Conservation (phyloP, 2,329 filamentous ascomycete genomes). For the Grosmannia clavigera region DNA sequence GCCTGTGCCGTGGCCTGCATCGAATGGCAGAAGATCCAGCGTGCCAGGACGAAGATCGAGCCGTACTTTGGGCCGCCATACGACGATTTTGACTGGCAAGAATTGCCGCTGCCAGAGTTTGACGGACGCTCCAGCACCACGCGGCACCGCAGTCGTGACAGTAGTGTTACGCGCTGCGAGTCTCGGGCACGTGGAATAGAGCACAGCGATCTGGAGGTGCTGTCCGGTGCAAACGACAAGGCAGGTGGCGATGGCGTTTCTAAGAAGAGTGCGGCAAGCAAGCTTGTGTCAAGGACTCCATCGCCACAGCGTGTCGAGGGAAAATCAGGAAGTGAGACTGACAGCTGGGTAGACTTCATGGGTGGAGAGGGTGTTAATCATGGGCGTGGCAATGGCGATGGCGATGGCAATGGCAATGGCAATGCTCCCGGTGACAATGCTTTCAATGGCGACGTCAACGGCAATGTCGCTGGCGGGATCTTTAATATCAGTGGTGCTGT, state of each 20-base stretch:
- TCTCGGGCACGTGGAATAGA: constrained; percentile 2
- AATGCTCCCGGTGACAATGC: no score
- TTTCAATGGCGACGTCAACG: no score
- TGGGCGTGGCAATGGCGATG: neutral
- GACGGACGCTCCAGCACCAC: constrained; percentile 1
- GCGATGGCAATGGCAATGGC: neutral
- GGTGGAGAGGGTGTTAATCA: neutral
- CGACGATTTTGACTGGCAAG: constrained; percentile 24
- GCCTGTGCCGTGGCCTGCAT: constrained; percentile 19
- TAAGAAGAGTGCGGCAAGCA: neutral
- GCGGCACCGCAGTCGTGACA: neutral
- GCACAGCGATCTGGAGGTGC: neutral
- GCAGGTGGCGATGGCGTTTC: neutral
- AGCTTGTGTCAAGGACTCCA: neutral
- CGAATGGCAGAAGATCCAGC: constrained; percentile 22
- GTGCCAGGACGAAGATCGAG: constrained; percentile 22
- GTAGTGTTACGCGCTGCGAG: neutral
- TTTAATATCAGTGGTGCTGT: no score
- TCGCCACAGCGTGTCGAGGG: neutral
- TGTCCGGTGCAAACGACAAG: neutral
- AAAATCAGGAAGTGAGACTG: neutral
- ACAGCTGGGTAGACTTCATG: neutral
- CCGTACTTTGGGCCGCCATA: constrained; percentile 23
- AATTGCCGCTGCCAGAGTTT: constrained; percentile 20
- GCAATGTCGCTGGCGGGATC: neutral